A percentile compares a stretch with the other conserved stretches of the same genome.
Evolutionary conservation across 1,284 basidiomycete species (phyloP).

Genomic region (Austropuccinia psidii): DNA sequence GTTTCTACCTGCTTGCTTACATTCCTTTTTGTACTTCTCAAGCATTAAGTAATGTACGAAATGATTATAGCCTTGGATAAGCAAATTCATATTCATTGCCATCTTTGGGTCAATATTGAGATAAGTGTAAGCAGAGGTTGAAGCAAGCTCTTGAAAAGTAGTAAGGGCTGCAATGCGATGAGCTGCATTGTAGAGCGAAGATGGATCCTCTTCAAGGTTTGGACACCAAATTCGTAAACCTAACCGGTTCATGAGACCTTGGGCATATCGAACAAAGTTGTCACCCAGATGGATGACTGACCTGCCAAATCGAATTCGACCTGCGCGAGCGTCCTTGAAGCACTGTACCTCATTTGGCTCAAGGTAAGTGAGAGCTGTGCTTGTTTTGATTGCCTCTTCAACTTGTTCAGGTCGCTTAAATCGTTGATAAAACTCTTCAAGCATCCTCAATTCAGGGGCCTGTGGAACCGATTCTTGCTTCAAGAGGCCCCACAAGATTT

Average conservation of each 20-base stretch:
- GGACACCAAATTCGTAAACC: constrained; percentile 7
- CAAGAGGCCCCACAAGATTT: constrained; percentile 19
- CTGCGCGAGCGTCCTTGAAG: background rate
- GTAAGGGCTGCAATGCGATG: background rate
- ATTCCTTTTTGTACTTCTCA: constrained; percentile 9
- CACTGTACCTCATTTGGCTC: background rate
- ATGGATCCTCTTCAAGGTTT: background rate
- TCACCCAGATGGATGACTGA: background rate
- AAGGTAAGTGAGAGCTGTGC: background rate
- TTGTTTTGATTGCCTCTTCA: background rate
- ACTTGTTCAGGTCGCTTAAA: background rate
- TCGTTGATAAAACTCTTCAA: constrained; percentile 8
- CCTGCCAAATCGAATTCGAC: background rate
- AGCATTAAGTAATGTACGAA: background rate
- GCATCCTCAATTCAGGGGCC: background rate
- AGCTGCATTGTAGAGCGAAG: background rate
- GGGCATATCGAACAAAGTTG: constrained; percentile 1
- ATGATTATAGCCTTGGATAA: constrained; percentile 13
- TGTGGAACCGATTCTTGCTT: constrained; percentile 9
- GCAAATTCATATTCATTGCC: background rate
- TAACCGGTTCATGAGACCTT: background rate
- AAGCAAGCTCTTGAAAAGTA: background rate
- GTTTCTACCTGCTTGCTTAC: background rate
- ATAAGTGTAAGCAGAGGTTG: background rate
- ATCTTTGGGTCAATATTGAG: background rate